A percentile compares a stretch with the other conserved stretches of the same genome.
Evolutionary conservation across 2,329 filamentous ascomycete genomes (phyloP).

Genomic region (Aschersonia sp.): DNA sequence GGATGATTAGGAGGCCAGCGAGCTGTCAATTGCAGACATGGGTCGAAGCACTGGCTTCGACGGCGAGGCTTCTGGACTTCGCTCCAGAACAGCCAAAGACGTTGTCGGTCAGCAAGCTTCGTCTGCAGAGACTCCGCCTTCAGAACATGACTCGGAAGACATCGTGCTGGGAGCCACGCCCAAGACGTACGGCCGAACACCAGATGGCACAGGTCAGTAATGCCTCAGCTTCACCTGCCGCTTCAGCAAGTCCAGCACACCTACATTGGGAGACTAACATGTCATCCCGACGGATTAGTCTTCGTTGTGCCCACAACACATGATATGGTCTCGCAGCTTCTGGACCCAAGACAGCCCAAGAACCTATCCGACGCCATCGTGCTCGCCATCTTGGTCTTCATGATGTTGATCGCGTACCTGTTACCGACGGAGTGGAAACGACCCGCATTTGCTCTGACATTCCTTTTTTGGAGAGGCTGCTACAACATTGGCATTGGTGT

Average conservation of each 20-base stretch:
- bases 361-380: conserved; percentile 79
- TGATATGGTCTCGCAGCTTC: conserved; percentile 96
- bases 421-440: conserved; percentile 57
- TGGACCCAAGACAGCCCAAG: conserved; percentile 90
- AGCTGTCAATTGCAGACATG: background rate
- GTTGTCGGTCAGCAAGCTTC: background rate
- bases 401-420: conserved; percentile 59
- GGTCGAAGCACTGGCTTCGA: background rate
- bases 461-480: conserved; percentile 79
- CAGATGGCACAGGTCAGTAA: conserved; percentile 72
- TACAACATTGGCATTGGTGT: conserved; percentile 94
- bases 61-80: background rate
- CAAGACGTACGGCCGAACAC: conserved; percentile 81
- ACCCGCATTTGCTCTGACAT: conserved; percentile 68
- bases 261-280: conserved; percentile 3
- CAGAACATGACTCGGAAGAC: conserved; percentile 1
- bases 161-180: conserved; percentile 12
- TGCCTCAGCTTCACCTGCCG: conserved; percentile 1
- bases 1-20: background rate
- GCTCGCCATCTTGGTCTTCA: conserved; percentile 59
- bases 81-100: background rate
- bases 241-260: background rate
- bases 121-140: background rate
- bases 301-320: conserved; percentile 93
- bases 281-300: conserved; percentile 37